Evolutionary conservation across 2,329 filamentous ascomycete species (phyloP).

Genomic region (Colletotrichum lentis): DNA sequence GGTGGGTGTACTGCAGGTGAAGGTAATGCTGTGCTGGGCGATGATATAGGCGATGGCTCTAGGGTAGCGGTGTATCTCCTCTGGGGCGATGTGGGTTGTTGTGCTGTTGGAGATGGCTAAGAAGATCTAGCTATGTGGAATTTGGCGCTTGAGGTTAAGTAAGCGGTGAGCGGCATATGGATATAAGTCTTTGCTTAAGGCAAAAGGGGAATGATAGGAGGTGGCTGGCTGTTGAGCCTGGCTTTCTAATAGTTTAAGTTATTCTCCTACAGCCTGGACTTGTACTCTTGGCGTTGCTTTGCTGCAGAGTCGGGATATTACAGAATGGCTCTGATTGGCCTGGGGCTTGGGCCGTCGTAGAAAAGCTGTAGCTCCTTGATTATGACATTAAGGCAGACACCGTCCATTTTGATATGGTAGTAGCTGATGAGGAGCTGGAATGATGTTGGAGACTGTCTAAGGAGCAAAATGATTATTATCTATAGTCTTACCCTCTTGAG

Average conservation of each 20-base stretch:
- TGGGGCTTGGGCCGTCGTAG: background rate
- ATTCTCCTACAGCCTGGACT: background rate
- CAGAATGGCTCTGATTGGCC: background rate
- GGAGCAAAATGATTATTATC: background rate
- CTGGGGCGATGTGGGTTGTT: slow-evolving; percentile 47
- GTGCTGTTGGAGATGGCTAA: slow-evolving; percentile 49
- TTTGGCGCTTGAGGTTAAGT: background rate
- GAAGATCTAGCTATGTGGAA: slow-evolving; percentile 45
- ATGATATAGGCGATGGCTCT: slow-evolving; percentile 49
- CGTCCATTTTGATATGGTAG: slow-evolving; percentile 5
- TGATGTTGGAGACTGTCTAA: background rate
- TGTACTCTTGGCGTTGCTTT: background rate
- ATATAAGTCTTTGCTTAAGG: too few species aligned
- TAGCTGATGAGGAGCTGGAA: background rate
- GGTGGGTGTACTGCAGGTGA: slow-evolving; percentile 52
- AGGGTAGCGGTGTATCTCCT: slow-evolving; percentile 46
- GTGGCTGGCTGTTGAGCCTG: too few species aligned
- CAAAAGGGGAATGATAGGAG: too few species aligned
- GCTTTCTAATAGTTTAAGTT: too few species aligned
- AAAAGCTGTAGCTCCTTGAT: background rate
- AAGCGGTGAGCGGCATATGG: too few species aligned
- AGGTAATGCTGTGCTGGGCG: slow-evolving; percentile 45
- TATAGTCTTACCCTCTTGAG: too few species aligned
- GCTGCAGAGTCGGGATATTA: background rate
- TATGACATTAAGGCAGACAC: background rate